Conservation (phyloP, 148 eudicot species). For the Heliamphora exappendiculata region DNA sequence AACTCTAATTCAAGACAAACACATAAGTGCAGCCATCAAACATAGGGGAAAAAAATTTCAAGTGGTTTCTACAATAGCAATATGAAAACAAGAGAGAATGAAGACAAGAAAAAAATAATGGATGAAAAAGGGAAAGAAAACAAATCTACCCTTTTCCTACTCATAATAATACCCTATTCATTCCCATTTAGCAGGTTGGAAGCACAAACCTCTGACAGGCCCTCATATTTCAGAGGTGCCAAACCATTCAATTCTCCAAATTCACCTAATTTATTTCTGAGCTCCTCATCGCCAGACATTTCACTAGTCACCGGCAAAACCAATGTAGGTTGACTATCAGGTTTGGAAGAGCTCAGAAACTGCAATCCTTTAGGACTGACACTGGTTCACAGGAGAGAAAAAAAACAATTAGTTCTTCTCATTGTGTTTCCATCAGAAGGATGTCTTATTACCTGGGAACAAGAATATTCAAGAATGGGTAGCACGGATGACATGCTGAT, state of each 20-base stretch:
- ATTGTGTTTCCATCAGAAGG: constrained; percentile 5
- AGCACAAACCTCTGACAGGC: constrained; percentile 50
- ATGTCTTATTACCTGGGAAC: not conserved
- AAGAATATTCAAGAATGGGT: not conserved
- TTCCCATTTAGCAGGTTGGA: not conserved
- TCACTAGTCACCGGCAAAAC: constrained; percentile 49
- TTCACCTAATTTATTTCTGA: constrained; percentile 27
- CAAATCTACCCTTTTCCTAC: not conserved
- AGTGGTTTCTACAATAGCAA: not conserved
- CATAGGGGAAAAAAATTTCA: not conserved
- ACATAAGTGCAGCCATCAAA: not conserved
- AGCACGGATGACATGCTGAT: not conserved
- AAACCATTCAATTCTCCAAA: constrained; percentile 28
- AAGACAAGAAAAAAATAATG: not conserved
- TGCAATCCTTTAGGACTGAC: constrained; percentile 55
- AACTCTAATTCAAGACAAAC: not conserved
- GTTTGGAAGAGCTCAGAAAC: constrained; percentile 58
- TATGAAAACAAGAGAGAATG: not conserved
- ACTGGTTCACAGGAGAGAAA: constrained; percentile 52
- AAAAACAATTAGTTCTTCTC: constrained; percentile 6
- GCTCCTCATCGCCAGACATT: constrained; percentile 35
- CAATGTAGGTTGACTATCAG: constrained; percentile 65
- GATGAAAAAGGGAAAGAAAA: not conserved
- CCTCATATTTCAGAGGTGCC: constrained; percentile 31
- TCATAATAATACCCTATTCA: not conserved